Conservation (phyloP, 129 eudicot species). For the Flaveria robusta region DNA sequence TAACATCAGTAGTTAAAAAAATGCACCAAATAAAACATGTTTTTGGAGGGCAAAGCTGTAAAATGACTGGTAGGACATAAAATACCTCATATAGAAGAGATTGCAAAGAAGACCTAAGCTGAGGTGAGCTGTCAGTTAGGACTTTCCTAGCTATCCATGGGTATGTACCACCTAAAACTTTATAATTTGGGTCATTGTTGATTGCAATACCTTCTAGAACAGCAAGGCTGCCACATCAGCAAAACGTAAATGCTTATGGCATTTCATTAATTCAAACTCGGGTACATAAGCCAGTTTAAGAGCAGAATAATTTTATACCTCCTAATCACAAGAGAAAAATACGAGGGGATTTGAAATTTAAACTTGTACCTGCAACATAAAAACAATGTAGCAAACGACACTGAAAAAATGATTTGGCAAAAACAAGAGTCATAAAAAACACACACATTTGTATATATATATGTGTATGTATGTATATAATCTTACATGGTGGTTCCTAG, state of each 20-base stretch:
- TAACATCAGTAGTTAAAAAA: slow-evolving; percentile 19
- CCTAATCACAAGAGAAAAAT: slow-evolving; percentile 92
- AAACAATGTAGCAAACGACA: not conserved
- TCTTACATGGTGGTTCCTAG: slow-evolving; percentile 90
- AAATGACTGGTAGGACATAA: slow-evolving; percentile 4
- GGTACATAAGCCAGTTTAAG: slow-evolving; percentile 1
- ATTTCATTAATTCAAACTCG: not conserved
- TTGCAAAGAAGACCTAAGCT: slow-evolving; percentile 74
- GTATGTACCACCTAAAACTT: slow-evolving; percentile 96
- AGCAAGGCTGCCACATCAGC: slow-evolving; percentile 70
- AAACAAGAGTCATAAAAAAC: too few relatives aligned
- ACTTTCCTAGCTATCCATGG: slow-evolving; percentile 99
- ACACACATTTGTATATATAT: not conserved
- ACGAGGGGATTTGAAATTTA: slow-evolving; percentile 92
- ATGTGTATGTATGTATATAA: not conserved
- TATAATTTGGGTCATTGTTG: slow-evolving; percentile 79
- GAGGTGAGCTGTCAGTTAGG: slow-evolving; percentile 82
- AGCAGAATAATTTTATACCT: slow-evolving; percentile 64
- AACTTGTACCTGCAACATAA: slow-evolving; percentile 78
- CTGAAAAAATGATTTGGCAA: not conserved
- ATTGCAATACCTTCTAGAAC: slow-evolving; percentile 96
- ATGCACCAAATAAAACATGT: not conserved
- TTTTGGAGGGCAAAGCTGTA: not conserved
- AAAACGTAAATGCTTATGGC: slow-evolving; percentile 17
- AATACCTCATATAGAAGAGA: slow-evolving; percentile 87